These are phyloP conservation scores for Suhomyces canberraensis DNA, from an alignment of 805 yeast species.

Conservation along the genomic window DNA sequence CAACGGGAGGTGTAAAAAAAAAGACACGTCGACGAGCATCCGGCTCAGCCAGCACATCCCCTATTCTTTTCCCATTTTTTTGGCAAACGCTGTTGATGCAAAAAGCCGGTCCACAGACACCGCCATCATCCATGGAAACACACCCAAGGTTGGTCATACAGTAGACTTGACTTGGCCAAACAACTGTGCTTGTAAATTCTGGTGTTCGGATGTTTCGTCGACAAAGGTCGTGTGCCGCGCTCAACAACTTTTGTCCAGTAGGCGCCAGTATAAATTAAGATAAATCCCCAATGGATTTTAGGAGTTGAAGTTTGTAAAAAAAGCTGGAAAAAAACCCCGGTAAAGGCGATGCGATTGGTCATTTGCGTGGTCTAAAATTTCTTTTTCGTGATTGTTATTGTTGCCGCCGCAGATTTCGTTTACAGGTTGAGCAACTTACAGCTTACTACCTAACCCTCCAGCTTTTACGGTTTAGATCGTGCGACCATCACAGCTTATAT, in stretches of 20 bases:
- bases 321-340: conserved; percentile 3
- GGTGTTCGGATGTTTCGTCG: no score
- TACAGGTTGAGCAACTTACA: conserved; percentile 1
- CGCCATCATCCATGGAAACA: no score
- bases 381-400: conserved; percentile 1
- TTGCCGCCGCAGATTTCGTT: conserved; percentile 2
- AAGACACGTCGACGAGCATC: conserved; percentile 1
- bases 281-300: conserved; percentile 5
- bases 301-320: not conserved
- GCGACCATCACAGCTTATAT: conserved; percentile 5
- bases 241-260: no score
- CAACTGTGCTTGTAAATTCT: no score
- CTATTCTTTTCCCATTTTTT: conserved; percentile 1
- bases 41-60: conserved; percentile 1
- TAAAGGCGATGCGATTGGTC: conserved; percentile 10
- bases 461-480: conserved; percentile 5
- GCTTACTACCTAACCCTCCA: not conserved
- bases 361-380: conserved; percentile 3
- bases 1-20: not conserved
- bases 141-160: no score
- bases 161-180: no score
- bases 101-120: no score
- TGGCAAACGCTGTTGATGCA: no score
- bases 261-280: conserved; percentile 9
- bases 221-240: no score